A percentile compares a stretch with the other conserved stretches of the same genome.
phyloP scores from a whole-genome alignment of 495 filamentous ascomycete species.

The Penicillium fimorum region DNA sequence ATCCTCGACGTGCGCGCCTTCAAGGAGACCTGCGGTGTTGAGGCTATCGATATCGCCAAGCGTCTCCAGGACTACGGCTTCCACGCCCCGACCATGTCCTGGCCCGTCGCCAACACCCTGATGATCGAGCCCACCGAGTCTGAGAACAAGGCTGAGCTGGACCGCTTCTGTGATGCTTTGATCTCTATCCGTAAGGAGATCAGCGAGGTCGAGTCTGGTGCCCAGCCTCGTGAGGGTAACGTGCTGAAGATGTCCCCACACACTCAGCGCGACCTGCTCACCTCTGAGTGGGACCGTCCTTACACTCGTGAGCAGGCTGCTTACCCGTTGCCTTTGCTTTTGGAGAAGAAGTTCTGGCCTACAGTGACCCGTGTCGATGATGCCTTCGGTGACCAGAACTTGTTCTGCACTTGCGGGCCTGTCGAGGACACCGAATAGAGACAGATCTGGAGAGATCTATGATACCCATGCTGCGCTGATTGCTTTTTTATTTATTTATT shows the following conservation, averaged over 20 bases:
- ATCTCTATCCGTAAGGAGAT: constrained; percentile 90
- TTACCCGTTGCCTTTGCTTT: constrained; percentile 80
- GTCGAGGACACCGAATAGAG: constrained; percentile 54
- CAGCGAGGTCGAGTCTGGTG: constrained; percentile 75
- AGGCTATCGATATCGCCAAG: constrained; percentile 97
- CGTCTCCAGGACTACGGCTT: constrained; percentile 98
- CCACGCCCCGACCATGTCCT: constrained; percentile 97
- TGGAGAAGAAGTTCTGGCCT: constrained; percentile 99
- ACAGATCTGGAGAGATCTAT: constrained; percentile 22
- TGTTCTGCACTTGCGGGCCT: constrained; percentile 93
- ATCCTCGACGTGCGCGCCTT: constrained; percentile 89
- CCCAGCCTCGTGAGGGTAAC: constrained; percentile 75
- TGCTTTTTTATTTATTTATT: constrained; percentile 8
- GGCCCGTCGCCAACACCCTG: constrained; percentile 92
- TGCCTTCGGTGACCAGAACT: constrained; percentile 87
- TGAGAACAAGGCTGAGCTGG: constrained; percentile 89
- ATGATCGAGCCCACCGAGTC: constrained; percentile 99
- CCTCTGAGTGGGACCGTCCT: constrained; percentile 66
- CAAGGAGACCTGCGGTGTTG: constrained; percentile 79
- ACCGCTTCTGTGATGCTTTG: constrained; percentile 90
- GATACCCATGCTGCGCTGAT: constrained; percentile 42
- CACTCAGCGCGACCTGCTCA: constrained; percentile 75
- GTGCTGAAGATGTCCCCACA: constrained; percentile 93
- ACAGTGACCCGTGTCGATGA: constrained; percentile 87
- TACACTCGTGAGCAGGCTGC: constrained; percentile 84